Evolutionary conservation across 179 eudicot genomes (phyloP).

Genomic region (Sideroxylon spinosum): DNA sequence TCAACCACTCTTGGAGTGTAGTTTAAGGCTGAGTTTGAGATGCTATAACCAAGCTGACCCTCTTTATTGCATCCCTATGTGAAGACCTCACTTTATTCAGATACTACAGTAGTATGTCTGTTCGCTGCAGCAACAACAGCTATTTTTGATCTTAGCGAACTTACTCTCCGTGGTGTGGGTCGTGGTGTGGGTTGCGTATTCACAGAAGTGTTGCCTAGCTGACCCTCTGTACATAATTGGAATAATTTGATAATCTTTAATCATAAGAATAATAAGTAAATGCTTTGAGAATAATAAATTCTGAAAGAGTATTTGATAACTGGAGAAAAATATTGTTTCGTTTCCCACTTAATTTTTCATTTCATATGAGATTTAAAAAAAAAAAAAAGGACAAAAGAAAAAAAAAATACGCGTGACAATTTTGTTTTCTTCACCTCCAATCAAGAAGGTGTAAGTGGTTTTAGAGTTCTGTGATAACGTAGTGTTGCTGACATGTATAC

Average conservation of each 20-base stretch:
- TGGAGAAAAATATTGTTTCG: neutral
- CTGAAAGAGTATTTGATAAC: too few species aligned
- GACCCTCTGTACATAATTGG: constrained; percentile 99
- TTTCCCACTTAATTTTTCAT: neutral
- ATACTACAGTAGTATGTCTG: constrained; percentile 89
- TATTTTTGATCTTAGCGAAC: constrained; percentile 71
- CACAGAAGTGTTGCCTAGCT: constrained; percentile 96
- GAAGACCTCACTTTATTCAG: constrained; percentile 86
- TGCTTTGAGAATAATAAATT: too few species aligned
- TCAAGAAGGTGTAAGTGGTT: neutral
- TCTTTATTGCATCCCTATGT: constrained; percentile 99
- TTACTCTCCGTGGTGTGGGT: constrained; percentile 91
- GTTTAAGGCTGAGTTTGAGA: constrained; percentile 92
- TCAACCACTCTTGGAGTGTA: constrained; percentile 87
- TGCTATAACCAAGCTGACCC: constrained; percentile 99
- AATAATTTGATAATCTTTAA: too few species aligned
- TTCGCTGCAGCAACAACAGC: constrained; percentile 94
- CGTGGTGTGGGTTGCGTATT: constrained; percentile 96
- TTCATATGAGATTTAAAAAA: too few species aligned
- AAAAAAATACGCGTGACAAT: too few species aligned
- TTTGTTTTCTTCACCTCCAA: neutral
- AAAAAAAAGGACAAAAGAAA: too few species aligned
- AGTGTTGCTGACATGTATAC: neutral
- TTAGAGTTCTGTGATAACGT: neutral
- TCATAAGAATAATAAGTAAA: too few species aligned